Evolutionary conservation across 2,329 filamentous ascomycete species (phyloP), one percentile per base, ranked within the genome.

Genomic region (Cryphonectria carpinicola): DNA sequence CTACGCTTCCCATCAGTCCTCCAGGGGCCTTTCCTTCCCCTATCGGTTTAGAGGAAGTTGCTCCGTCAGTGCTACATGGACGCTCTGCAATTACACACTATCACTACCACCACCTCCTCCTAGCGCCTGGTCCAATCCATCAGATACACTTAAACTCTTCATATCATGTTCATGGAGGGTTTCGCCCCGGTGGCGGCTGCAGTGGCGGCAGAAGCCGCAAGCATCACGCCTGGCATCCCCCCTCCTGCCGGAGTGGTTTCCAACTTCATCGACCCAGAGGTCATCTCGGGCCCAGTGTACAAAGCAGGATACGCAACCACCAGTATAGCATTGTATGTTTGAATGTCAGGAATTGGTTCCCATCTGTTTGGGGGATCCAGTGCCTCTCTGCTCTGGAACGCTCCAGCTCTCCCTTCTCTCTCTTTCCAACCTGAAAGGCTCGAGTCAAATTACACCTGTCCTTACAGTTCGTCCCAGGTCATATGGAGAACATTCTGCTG

Each of bases 271-370:
- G 54, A 58, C 25, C 54, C 54, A 8, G 54, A 32, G 54, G 25
- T 35, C 25, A 58, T 58, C 25, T 58, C 54, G 17, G 54, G 54
- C 32, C 54, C 25, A 58, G 54, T 58, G 25, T 58, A 58, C 25
- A 58, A 4, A 19, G 54, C 54, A 58, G 54, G 54, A 35, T 58
- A 58, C 28, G 54, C 54, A 32, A 58, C 54, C 25, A 58, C 28
- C 25, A 32, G 25, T 58, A 58, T 58, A 58, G 54, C 54, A 32
- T 58, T 58, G 54, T 58, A 58, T 28, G 54, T 58, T 7, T 58
- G 13, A 32, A 13, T 8, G 52, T 56, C 25, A 17, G 25, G 14
- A 32, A 58, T 14, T 28, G n/a, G n/a, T 19, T 10, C 8, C 6
- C 28, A 52, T 3, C 13, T 28, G n/a, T 28, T 11, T 58, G 54